Evolutionary conservation across 2,329 filamentous ascomycete genomes (phyloP).

Genomic region (Laburnicola sp.): DNA sequence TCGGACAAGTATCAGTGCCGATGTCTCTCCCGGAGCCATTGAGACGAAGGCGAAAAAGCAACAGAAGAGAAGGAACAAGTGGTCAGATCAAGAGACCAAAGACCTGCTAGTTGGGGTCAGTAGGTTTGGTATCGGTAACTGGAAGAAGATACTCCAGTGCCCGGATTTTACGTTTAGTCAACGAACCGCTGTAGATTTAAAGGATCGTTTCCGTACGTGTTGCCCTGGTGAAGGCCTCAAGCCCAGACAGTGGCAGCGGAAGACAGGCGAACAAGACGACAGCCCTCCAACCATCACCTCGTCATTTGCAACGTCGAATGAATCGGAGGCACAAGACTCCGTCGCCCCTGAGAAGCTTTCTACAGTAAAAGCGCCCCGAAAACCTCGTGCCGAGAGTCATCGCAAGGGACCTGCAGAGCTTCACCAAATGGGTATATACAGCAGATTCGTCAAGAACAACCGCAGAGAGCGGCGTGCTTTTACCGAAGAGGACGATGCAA

Average conservation of each 20-base stretch:
- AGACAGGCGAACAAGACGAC: slow-evolving; percentile 25
- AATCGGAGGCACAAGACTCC: neutral
- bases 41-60: slow-evolving; percentile 34
- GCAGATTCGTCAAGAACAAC: slow-evolving; percentile 54
- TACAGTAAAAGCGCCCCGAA: neutral
- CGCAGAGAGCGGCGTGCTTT: slow-evolving; percentile 60
- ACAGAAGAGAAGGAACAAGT: slow-evolving; percentile 60
- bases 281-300: neutral
- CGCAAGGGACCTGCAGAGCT: slow-evolving; percentile 38
- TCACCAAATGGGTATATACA: slow-evolving; percentile 52
- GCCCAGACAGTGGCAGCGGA: slow-evolving; percentile 44
- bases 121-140: slow-evolving; percentile 65
- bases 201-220: slow-evolving; percentile 63
- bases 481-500: slow-evolving; percentile 60
- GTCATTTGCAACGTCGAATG: neutral
- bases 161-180: slow-evolving; percentile 60
- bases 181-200: slow-evolving; percentile 64
- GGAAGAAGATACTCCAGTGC: slow-evolving; percentile 64
- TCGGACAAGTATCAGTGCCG: neutral
- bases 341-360: neutral
- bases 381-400: slow-evolving; percentile 20
- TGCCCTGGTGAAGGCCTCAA: slow-evolving; percentile 49
- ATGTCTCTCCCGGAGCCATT: neutral
- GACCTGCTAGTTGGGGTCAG: slow-evolving; percentile 62
- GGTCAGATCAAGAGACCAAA: slow-evolving; percentile 65